These are phyloP conservation scores for Colletotrichum gigasporum DNA, from an alignment of 2,329 filamentous ascomycete species.

Conservation along the genomic window DNA sequence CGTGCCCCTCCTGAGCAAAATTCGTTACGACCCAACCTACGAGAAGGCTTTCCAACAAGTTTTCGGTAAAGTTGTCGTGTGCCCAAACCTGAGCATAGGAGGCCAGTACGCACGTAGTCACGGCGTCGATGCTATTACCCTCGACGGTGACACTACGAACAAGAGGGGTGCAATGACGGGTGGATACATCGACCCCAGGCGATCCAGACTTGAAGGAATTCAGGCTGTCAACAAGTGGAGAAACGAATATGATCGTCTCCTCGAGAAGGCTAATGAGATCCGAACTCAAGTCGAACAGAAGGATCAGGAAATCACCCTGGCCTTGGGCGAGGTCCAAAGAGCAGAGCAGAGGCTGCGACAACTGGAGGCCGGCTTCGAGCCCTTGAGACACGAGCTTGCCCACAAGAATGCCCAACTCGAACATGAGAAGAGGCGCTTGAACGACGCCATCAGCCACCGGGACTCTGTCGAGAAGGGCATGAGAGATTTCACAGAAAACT, in stretches of 20 bases:
- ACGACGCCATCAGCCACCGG: conserved; percentile 70
- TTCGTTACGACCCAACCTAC: conserved; percentile 79
- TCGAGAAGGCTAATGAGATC: conserved; percentile 71
- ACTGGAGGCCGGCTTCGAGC: conserved; percentile 83
- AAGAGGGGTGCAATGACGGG: conserved; percentile 95
- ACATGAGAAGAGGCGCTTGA: conserved; percentile 76
- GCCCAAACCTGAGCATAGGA: conserved; percentile 87
- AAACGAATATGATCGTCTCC: conserved; percentile 75
- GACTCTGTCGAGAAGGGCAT: conserved; percentile 80
- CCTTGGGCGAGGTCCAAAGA: conserved; percentile 86
- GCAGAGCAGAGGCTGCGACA: conserved; percentile 81
- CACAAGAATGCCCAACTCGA: conserved; percentile 80
- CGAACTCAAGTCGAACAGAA: conserved; percentile 77
- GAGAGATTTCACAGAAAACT: conserved; percentile 78
- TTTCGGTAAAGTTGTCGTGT: conserved; percentile 95
- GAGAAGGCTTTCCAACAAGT: conserved; percentile 93
- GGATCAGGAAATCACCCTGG: conserved; percentile 88
- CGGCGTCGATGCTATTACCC: conserved; percentile 90
- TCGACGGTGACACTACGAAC: conserved; percentile 93
- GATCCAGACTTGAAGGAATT: conserved; percentile 88
- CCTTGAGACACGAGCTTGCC: conserved; percentile 79
- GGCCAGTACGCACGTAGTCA: conserved; percentile 93
- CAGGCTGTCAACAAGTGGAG: conserved; percentile 79
- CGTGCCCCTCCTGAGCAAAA: conserved; percentile 85
- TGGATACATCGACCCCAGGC: conserved; percentile 88